Base-by-base conservation (phyloP, 352 stramenopile species). In the Albugo laibachii region DNA sequence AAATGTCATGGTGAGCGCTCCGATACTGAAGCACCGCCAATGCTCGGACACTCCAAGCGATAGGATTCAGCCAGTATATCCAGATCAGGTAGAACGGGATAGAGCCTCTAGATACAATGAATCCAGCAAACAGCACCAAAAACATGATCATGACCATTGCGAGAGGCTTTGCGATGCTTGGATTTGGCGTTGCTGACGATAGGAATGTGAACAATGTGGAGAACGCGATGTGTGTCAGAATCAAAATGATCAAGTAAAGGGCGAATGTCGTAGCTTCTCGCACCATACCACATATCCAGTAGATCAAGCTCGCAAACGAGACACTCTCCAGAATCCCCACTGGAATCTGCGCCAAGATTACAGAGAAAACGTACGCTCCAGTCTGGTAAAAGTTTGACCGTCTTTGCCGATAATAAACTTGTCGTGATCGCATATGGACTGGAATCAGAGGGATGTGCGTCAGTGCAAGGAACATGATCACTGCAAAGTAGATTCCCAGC, bases 331-430 rank as follows among this genome's bases (percentile, higher is more conserved):
- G 11, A 34, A 56, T 0, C 1, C 14, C 39, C 6, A 58, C 10
- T 0, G 53, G 53, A 11, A 58, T 34, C 13, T 41, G 53, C 1
- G 13, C 38, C 15, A 56, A 1, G 5, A 21, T 12, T 19, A 45
- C 41, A 15, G 53, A 48, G 16, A 58, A 27, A 14, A 58, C 53
- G 36, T 45, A 58, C 10, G 48, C 16, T 0, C 38, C 43, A 24
- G 53, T 39, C 11, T 41, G 39, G 19, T 45, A 56, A n/a, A 58
- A 56, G 19, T 45, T 55, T 14, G 43, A 45, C n/a, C 13, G 19
- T 36, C 53, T 37, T 36, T 58, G 53, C 47, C 65, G 65, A 56
- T 68, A 68, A 34, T 62, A 68, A 3, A 64, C 52, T 14, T 55
- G 48, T n/a, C 53, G 53, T 11, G 24, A 10, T 1, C 21, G 14